Conservation (phyloP, 2,329 filamentous ascomycete genomes). For the Cordyceps fumosorosea region DNA sequence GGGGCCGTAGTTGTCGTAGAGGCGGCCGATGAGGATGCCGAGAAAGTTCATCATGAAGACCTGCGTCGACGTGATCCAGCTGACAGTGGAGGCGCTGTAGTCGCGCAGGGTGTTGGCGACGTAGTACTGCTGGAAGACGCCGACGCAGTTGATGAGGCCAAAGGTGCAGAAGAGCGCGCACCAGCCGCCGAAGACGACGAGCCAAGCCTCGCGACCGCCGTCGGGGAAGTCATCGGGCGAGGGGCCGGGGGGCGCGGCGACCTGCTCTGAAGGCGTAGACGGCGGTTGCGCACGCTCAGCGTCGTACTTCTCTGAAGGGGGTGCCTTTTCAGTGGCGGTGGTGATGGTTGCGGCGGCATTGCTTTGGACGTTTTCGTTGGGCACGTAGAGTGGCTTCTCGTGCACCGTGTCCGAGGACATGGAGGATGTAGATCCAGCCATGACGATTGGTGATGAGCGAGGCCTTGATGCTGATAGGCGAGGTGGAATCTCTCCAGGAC, state of each 20-base stretch:
- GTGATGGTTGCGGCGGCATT: background rate
- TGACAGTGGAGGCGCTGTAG: slow-evolving; percentile 44
- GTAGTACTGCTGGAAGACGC: slow-evolving; percentile 56
- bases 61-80: slow-evolving; percentile 55
- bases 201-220: slow-evolving; percentile 51
- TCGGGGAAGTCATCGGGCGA: slow-evolving; percentile 50
- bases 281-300: background rate
- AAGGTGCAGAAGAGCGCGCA: slow-evolving; percentile 39
- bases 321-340: background rate
- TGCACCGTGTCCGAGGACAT: slow-evolving; percentile 21
- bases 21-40: slow-evolving; percentile 46
- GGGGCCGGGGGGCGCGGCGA: slow-evolving; percentile 16
- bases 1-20: slow-evolving; percentile 61
- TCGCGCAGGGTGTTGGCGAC: slow-evolving; percentile 38
- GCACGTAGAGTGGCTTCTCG: slow-evolving; percentile 16
- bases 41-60: slow-evolving; percentile 43
- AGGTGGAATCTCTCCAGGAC: background rate
- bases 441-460: slow-evolving; percentile 7
- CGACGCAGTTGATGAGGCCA: slow-evolving; percentile 39
- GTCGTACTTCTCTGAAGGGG: background rate
- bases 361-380: background rate
- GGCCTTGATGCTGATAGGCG: background rate
- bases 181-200: slow-evolving; percentile 44
- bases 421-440: slow-evolving; percentile 20
- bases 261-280: slow-evolving; percentile 12